Base-by-base conservation (phyloP, 768 basidiomycete genomes). In the Macrolepiota albuminosa region DNA sequence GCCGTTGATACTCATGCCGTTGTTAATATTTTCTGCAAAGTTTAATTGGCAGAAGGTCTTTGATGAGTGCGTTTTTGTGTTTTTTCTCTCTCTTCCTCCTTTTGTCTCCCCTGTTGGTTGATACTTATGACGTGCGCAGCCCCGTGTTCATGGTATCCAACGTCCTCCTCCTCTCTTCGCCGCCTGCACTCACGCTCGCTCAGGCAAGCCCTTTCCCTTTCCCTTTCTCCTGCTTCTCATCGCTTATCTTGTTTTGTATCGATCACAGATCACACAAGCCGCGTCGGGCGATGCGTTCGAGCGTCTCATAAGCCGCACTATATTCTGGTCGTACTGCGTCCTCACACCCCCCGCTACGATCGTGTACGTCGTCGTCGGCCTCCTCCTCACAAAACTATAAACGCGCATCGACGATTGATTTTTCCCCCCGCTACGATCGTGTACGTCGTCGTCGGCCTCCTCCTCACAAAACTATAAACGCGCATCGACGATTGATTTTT, bases 301-400 rank as follows among this genome's bases (percentile, higher is more conserved):
- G 75, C 80, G 93, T 1, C 80, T 98, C 39, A 89, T 97, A 70
- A 88, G 86, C 61, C 83, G 91, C 56, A 98, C 95, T 0, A 92
- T 98, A 60, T 94, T 94, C 70, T 95, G 93, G 93, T 82, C 88
- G 2, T 98, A 96, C 69, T 94, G 91, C 65, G 74, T 93, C 37
- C 76, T 95, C 58, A 95, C 95, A 0, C 94, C 95, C 2, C 90
- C 91, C 29, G 51, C 51, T 5, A 53, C 51, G 24, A 53, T 53
- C 24, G 3, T 53, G 2, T 53, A 26, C 4, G 51, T 53, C 36
- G 51, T 53, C 51, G 51, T 53, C 8, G 51, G 51, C 16, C 51
- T 53, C 4, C 36, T 53, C 4, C 9, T 53, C 7, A 53, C 51
- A 1, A 53, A 53, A 6, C 3, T 53, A 14, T 53, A 21, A 18